Conservation (phyloP, 805 yeast species). For the Candida ficus region DNA sequence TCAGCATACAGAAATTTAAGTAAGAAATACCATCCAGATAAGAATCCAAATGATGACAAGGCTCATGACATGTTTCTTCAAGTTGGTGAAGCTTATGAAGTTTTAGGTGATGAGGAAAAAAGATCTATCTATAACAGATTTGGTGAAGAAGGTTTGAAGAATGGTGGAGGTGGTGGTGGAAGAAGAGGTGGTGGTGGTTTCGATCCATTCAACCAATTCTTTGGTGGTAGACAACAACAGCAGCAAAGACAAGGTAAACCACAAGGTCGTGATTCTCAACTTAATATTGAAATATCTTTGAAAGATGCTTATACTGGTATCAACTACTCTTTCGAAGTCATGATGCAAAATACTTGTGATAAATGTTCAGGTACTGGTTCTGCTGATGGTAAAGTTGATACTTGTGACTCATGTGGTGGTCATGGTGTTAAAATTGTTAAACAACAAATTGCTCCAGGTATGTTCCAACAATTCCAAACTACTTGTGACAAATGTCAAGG, state of each 20-base stretch:
- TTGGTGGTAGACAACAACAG: slow-evolving; percentile 37
- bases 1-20: slow-evolving; percentile 78
- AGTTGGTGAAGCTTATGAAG: slow-evolving; percentile 90
- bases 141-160: slow-evolving; percentile 71
- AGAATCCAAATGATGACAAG: slow-evolving; percentile 74
- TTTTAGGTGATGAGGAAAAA: slow-evolving; percentile 67
- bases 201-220: slow-evolving; percentile 62
- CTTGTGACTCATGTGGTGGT: slow-evolving; percentile 71
- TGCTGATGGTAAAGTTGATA: slow-evolving; percentile 63
- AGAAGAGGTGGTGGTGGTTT: slow-evolving; percentile 40
- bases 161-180: slow-evolving; percentile 46
- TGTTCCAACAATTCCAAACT: slow-evolving; percentile 80
- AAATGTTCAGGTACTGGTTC: slow-evolving; percentile 84
- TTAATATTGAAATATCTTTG: slow-evolving; percentile 51
- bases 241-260: slow-evolving; percentile 35
- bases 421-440: slow-evolving; percentile 60
- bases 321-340: slow-evolving; percentile 51
- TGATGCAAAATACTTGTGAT: slow-evolving; percentile 71
- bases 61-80: slow-evolving; percentile 87
- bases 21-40: slow-evolving; percentile 91
- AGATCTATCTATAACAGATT: slow-evolving; percentile 62
- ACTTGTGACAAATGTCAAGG: slow-evolving; percentile 81
- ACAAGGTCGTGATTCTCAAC: slow-evolving; percentile 58
- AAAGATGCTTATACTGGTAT: slow-evolving; percentile 70
- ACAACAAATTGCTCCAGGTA: slow-evolving; percentile 81